Conservation (phyloP, 352 stramenopile species). For the Pythium myriotylum region DNA sequence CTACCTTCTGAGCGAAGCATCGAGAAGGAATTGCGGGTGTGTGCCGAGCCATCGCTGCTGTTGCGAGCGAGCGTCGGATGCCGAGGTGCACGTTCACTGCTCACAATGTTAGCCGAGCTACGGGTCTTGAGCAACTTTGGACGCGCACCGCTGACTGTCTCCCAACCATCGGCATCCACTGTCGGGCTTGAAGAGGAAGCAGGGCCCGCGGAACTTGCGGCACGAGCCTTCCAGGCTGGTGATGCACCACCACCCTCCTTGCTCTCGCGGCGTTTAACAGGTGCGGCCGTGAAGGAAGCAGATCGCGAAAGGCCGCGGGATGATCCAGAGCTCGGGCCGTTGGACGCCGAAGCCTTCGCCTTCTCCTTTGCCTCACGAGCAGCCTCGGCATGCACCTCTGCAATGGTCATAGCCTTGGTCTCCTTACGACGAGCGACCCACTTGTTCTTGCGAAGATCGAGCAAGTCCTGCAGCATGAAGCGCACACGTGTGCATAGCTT, state of each 20-base stretch:
- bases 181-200: background rate
- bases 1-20: slow-evolving; percentile 27
- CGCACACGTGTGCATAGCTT: slow-evolving; percentile 78
- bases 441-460: slow-evolving; percentile 77
- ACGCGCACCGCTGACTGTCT: slow-evolving; percentile 55
- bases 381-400: slow-evolving; percentile 74
- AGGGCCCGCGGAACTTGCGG: slow-evolving; percentile 14
- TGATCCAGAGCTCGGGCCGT: slow-evolving; percentile 15
- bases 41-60: slow-evolving; percentile 25
- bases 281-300: slow-evolving; percentile 25
- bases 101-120: slow-evolving; percentile 40
- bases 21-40: slow-evolving; percentile 45
- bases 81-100: slow-evolving; percentile 42
- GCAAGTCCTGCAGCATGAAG: slow-evolving; percentile 84
- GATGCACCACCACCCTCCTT: slow-evolving; percentile 44
- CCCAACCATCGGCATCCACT: slow-evolving; percentile 70
- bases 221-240: slow-evolving; percentile 65
- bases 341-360: slow-evolving; percentile 45
- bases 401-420: slow-evolving; percentile 85
- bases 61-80: slow-evolving; percentile 36
- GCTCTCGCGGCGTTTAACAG: slow-evolving; percentile 44
- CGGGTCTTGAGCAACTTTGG: slow-evolving; percentile 68
- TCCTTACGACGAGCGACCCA: slow-evolving; percentile 80
- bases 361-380: slow-evolving; percentile 75
- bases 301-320: slow-evolving; percentile 54